These are phyloP conservation scores for Cicer pinnatifidum DNA, from an alignment of 306 rosid species.

Conservation along the genomic window DNA sequence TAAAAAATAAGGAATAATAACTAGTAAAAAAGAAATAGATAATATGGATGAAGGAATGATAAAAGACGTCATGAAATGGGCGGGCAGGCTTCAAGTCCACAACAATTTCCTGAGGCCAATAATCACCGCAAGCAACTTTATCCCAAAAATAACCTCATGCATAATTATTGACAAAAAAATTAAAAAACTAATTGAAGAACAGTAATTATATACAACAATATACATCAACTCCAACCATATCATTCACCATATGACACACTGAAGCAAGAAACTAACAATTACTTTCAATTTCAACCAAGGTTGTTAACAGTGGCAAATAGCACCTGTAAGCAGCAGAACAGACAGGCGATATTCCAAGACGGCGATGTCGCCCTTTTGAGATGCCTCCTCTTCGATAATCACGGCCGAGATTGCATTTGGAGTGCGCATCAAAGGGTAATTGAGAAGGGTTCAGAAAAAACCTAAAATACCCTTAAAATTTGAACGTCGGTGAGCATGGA, in stretches of 20 bases:
- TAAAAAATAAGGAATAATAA: background rate
- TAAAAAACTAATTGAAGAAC: conserved; percentile 8
- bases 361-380: too few relatives aligned
- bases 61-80: conserved; percentile 40
- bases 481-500: too few relatives aligned
- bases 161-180: conserved; percentile 1
- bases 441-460: too few relatives aligned
- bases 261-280: conserved; percentile 6
- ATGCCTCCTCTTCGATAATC: too few relatives aligned
- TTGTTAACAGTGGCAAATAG: too few relatives aligned
- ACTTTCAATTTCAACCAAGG: too few relatives aligned
- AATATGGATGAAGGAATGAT: conserved; percentile 44
- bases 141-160: conserved; percentile 7
- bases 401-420: too few relatives aligned
- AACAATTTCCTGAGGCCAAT: conserved; percentile 51
- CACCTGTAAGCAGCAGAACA: too few relatives aligned
- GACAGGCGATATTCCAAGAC: too few relatives aligned
- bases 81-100: conserved; percentile 43
- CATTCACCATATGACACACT: background rate
- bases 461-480: too few relatives aligned
- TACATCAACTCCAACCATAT: background rate
- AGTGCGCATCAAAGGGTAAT: too few relatives aligned
- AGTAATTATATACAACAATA: background rate
- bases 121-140: conserved; percentile 14
- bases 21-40: background rate